Evolutionary conservation across 768 basidiomycete species (phyloP).

Genomic region (Agaricus blazei): DNA sequence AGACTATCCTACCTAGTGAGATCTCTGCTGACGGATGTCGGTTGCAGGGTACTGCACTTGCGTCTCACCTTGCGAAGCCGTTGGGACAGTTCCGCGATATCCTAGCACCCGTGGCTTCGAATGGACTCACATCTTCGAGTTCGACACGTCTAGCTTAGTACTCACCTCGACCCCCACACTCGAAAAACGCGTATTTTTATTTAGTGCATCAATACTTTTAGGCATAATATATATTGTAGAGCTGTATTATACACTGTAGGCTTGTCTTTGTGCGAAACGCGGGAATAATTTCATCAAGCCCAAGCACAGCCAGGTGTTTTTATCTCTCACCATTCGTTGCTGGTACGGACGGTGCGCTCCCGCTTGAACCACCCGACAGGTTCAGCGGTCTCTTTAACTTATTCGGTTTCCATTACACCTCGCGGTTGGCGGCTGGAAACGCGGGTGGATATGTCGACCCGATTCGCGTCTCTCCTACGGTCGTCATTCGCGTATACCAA

Average conservation of each 20-base stretch:
- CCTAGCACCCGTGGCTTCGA: constrained; percentile 19
- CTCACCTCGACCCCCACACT: not conserved
- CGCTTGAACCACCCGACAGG: no score
- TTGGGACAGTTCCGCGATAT: constrained; percentile 37
- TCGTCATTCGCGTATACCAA: constrained; percentile 14
- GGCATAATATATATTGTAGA: constrained; percentile 10
- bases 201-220: not conserved
- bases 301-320: not conserved
- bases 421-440: not conserved
- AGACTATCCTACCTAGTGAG: constrained; percentile 12
- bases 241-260: constrained; percentile 9
- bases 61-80: constrained; percentile 38
- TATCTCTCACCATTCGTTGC: no score
- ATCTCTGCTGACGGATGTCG: constrained; percentile 3
- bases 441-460: not conserved
- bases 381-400: no score
- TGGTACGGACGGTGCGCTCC: no score
- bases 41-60: constrained; percentile 33
- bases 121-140: constrained; percentile 18
- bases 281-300: constrained; percentile 16
- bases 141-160: constrained; percentile 12
- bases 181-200: not conserved
- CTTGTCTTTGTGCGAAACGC: constrained; percentile 7
- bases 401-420: not conserved
- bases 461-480: constrained; percentile 13